Base-by-base conservation (phyloP, 2,329 filamentous ascomycete genomes). In the Aspergillus sp. region DNA sequence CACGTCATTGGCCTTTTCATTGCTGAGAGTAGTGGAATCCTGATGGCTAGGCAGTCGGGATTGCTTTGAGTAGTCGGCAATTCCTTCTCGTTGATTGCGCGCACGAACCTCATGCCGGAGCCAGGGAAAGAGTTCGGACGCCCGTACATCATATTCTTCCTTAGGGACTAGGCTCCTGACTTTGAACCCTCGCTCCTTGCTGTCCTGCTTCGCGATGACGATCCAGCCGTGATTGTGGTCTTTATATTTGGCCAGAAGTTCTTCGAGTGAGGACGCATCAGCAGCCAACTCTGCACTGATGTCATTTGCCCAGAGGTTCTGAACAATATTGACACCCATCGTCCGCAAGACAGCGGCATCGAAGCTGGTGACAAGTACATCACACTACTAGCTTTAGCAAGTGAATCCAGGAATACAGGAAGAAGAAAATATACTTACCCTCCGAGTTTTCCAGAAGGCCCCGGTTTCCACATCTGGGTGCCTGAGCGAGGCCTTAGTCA, bases 321-420 rank as follows among this genome's bases (percentile, higher is more conserved):
- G 77, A 6, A 95, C 66, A 26, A 95, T 69, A 43, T 83, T 80
- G 15, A 94, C 67, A 1, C 86, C 88, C 0, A 74, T 72, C 1
- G 80, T 82, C 24, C 84, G 78, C 8, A 95, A 72, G 3, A 86
- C 73, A 3, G 76, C 72, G 0, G 80, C 66, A 50, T 94, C 86
- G 48, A 93, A 93, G 48, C 86, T 89, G 8, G 86, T 83, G 24
- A 98, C 79, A 3, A 96, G 75, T 10, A 91, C 83, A 55, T 96
- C 88, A 51, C 88, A 94, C 69, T 85, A 47, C 24, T 51, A 42
- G 17, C 8, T 14, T 51, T 15, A 39, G 35, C 25, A 30, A 41
- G 15, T n/a, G 8, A 4, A 3, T 32, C 25, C 31, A 24, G 4
- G 13, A 12, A 24, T 12, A 12, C 8, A 20, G 29, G 8, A 24